A percentile compares a stretch with the other conserved stretches of the same genome.
Evolutionary conservation across 2,329 filamentous ascomycete genomes (phyloP).

Genomic region (Botrytis aclada): DNA sequence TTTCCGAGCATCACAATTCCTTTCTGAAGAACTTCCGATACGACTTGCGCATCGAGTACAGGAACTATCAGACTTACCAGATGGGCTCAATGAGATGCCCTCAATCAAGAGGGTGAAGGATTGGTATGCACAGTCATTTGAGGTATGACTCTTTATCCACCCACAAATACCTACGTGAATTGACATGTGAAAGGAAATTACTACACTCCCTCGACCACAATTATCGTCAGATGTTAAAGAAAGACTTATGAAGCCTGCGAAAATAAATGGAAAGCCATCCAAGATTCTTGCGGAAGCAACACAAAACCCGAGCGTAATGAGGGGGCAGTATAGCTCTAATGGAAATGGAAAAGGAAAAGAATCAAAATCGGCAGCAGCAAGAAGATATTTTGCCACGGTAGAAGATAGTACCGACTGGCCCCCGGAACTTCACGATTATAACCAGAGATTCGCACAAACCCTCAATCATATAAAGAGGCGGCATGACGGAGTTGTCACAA

Average conservation of each 20-base stretch:
- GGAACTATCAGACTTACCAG: constrained; percentile 86
- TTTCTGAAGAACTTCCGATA: constrained; percentile 96
- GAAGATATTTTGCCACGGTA: constrained; percentile 87
- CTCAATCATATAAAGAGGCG: constrained; percentile 92
- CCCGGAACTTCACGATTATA: constrained; percentile 90
- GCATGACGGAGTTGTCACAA: constrained; percentile 96
- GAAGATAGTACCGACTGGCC: constrained; percentile 91
- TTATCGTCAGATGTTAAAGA: constrained; percentile 74
- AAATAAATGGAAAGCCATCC: constrained; percentile 51
- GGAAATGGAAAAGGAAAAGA: constrained; percentile 42
- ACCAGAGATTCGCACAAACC: constrained; percentile 82
- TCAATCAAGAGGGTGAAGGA: constrained; percentile 93
- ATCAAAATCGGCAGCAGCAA: constrained; percentile 52
- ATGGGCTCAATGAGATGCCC: constrained; percentile 96
- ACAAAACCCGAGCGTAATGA: constrained; percentile 82
- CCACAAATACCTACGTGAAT: constrained; percentile 4
- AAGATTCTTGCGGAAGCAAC: constrained; percentile 78
- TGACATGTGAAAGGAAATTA: constrained; percentile 72
- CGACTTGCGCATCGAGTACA: constrained; percentile 93
- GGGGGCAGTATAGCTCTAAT: constrained; percentile 71
- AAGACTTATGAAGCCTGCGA: constrained; percentile 69
- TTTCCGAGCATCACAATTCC: constrained; percentile 96
- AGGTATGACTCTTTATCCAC: constrained; percentile 56
- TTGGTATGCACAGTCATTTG: constrained; percentile 99
- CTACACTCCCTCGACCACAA: constrained; percentile 73